A percentile compares a stretch with the other conserved stretches of the same genome.
These are phyloP conservation scores for Fraxinus anomala DNA, from an alignment of 257 asterid species.

Conservation along the genomic window DNA sequence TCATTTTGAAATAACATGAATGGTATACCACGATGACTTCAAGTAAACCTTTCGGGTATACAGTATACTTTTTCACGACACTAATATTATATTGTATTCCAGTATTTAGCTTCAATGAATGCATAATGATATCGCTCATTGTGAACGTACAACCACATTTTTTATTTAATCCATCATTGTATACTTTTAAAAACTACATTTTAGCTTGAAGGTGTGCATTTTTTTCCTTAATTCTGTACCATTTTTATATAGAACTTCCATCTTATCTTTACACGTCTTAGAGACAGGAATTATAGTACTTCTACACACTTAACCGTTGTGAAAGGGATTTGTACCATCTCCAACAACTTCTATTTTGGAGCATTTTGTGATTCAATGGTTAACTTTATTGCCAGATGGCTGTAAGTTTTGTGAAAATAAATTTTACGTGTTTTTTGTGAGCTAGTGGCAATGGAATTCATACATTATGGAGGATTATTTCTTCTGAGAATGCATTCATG, in stretches of 20 bases:
- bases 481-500: not conserved
- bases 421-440: too few relatives aligned
- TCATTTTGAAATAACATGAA: too few relatives aligned
- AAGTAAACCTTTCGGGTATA: too few relatives aligned
- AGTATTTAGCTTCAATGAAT: not conserved
- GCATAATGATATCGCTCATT: too few relatives aligned
- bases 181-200: too few relatives aligned
- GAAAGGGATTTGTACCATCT: not conserved
- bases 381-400: too few relatives aligned
- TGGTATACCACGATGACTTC: not conserved
- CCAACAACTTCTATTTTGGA: not conserved
- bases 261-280: not conserved
- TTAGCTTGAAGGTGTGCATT: not conserved
- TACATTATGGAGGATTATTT: not conserved
- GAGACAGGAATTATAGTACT: not conserved
- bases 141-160: not conserved
- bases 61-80: not conserved
- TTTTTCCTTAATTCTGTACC: too few relatives aligned
- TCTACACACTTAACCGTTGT: not conserved
- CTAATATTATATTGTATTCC: not conserved
- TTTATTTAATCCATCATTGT: not conserved
- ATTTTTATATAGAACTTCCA: not conserved
- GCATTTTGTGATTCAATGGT: too few relatives aligned
- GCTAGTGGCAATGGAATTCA: too few relatives aligned
- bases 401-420: too few relatives aligned